These are phyloP conservation scores for Paraurostyla sp. DNA, from an alignment of 73 alveolate species.

Conservation along the genomic window DNA sequence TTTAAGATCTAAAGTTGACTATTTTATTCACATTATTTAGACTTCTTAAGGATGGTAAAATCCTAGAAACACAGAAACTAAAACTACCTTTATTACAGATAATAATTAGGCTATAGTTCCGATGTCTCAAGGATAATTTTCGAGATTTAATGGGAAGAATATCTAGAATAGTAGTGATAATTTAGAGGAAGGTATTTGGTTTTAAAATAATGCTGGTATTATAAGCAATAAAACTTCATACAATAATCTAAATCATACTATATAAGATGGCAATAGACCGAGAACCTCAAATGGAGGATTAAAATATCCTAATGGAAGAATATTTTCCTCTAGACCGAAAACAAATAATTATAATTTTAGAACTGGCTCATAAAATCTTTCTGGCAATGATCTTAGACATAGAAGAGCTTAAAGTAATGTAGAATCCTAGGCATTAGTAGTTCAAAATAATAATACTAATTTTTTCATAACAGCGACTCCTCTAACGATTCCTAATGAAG, in stretches of 20 bases:
- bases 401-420: constrained; percentile 31
- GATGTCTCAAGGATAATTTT: too few species aligned
- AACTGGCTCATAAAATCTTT: too few species aligned
- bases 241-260: too few species aligned
- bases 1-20: constrained; percentile 33
- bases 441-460: neutral
- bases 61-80: neutral
- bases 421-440: neutral
- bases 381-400: too few species aligned
- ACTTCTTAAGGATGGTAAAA: neutral
- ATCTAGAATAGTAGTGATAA: too few species aligned
- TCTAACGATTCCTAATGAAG: neutral
- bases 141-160: too few species aligned
- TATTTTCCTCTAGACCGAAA: constrained; percentile 38
- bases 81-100: neutral
- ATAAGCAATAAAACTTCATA: too few species aligned
- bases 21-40: constrained; percentile 22
- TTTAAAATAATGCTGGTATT: too few species aligned
- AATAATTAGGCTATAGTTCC: too few species aligned
- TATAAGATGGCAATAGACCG: neutral
- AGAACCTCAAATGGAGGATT: constrained; percentile 28
- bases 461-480: constrained; percentile 58
- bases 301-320: neutral
- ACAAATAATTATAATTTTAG: neutral
- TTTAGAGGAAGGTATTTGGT: too few species aligned